These are phyloP conservation scores for Trichoderma arundinaceum DNA, from an alignment of 2,329 filamentous ascomycete genomes.

Conservation along the genomic window DNA sequence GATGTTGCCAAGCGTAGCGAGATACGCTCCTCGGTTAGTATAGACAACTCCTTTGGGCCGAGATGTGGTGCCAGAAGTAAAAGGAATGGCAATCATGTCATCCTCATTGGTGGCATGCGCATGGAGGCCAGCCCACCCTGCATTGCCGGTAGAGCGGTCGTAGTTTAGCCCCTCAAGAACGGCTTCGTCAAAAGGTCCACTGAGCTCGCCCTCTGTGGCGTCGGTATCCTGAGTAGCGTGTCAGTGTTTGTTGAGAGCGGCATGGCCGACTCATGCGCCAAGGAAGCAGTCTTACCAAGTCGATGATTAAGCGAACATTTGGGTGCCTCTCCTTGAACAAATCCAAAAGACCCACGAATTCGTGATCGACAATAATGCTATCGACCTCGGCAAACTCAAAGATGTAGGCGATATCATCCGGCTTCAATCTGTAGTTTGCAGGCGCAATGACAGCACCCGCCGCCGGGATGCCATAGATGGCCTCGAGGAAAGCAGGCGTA, in stretches of 20 bases:
- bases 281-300: constrained; percentile 54
- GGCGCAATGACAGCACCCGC: constrained; percentile 79
- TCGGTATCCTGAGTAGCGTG: constrained; percentile 70
- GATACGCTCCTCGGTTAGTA: constrained; percentile 85
- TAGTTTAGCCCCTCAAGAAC: constrained; percentile 78
- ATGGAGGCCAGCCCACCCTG: constrained; percentile 79
- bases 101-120: constrained; percentile 77
- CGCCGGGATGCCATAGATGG: constrained; percentile 84
- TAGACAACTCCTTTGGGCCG: constrained; percentile 91
- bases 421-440: constrained; percentile 69
- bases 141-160: constrained; percentile 68
- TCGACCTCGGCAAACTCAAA: constrained; percentile 88
- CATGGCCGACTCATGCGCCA: background rate
- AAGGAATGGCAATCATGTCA: constrained; percentile 82
- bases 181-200: constrained; percentile 82
- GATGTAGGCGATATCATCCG: constrained; percentile 88
- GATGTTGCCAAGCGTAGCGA: constrained; percentile 83
- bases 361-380: constrained; percentile 81
- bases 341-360: constrained; percentile 75
- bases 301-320: constrained; percentile 73
- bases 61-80: constrained; percentile 93
- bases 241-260: background rate
- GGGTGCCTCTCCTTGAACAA: constrained; percentile 66
- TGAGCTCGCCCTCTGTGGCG: constrained; percentile 71
- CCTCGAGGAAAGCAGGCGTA: constrained; percentile 91